Evolutionary conservation across 1,139 yeast genomes (phyloP).

Genomic region (Taphrina confusa): DNA sequence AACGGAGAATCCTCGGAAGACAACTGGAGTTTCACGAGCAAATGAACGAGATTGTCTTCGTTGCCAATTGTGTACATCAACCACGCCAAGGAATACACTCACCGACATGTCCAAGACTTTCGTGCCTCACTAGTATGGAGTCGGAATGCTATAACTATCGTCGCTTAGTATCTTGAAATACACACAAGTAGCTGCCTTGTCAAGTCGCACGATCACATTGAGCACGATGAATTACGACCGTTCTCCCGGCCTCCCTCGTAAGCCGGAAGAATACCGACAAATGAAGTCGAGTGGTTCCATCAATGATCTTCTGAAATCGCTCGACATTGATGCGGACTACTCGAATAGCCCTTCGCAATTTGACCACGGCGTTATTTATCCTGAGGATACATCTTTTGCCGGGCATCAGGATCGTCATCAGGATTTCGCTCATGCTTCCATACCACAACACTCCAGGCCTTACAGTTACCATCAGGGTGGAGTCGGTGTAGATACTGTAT

Average conservation of each 20-base stretch:
- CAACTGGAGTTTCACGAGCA: too few species aligned
- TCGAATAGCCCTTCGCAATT: neutral
- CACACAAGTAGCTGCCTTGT: too few species aligned
- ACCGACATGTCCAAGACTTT: too few species aligned
- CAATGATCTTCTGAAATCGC: conserved; percentile 12
- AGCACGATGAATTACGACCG: neutral
- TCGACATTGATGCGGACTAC: conserved; percentile 13
- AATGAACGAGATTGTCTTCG: too few species aligned
- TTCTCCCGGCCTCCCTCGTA: neutral
- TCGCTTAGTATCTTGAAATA: too few species aligned
- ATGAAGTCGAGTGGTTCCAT: neutral
- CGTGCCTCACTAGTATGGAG: too few species aligned
- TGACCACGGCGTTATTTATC: too few species aligned
- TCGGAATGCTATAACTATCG: too few species aligned
- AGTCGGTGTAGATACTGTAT: neutral
- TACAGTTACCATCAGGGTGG: neutral
- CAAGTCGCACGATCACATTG: too few species aligned
- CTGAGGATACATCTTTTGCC: neutral
- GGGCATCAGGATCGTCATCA: neutral
- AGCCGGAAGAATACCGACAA: conserved; percentile 5
- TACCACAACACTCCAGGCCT: neutral
- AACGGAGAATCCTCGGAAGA: too few species aligned
- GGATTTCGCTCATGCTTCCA: neutral
- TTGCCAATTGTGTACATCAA: too few species aligned
- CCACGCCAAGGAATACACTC: too few species aligned